Evolutionary conservation across 768 basidiomycete genomes (phyloP), one percentile per base, ranked within the genome.

Genomic region (Mycena albidolilacea): DNA sequence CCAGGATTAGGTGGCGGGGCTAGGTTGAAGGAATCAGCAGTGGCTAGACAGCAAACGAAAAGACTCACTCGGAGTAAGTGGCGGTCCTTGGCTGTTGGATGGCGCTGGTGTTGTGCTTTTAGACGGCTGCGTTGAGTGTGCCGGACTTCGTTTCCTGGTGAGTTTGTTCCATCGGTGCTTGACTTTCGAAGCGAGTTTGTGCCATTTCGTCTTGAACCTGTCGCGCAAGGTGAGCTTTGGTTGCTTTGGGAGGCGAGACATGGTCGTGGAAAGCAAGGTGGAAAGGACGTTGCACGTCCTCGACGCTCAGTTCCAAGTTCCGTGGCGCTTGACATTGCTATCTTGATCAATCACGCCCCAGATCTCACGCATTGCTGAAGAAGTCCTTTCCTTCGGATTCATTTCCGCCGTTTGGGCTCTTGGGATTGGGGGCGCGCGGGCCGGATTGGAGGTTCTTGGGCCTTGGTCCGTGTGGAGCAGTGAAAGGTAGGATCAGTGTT

Each of bases 241-340:
- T 11, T 55, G 54, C 7, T 55, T 35, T 52, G 50, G 50, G 50
- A 21, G 50, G 50, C 21, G n/a, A 55, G 54, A 55, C 54, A 55
- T 64, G 46, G 46, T 48, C 62, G 44, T 48, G 39, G 62, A 64
- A 48, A 50, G 44, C 62, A 37, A 64, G 44, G 23, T 64, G 61
- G 12, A 35, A 46, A 46, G 58, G 30, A 30, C 30, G 30, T 30
- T 52, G 50, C 50, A 52, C 21, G 50, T 52, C n/a, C n/a, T 52
- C 50, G 4, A 23, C n/a, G 4, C 50, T 4, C 50, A 52, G 50
- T 52, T 23, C 5, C 17, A 21, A 38, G 35, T 38, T 58, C 57
- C 38, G 35, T 58, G 57, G 57, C 57, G 15, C 57, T 38, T 7
- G 38, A 35, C 38, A 19, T 15, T 46, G 54, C 14, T 10, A 55